phyloP scores from a whole-genome alignment of 2,329 filamentous ascomycete species.

The Alternaria sp. region DNA sequence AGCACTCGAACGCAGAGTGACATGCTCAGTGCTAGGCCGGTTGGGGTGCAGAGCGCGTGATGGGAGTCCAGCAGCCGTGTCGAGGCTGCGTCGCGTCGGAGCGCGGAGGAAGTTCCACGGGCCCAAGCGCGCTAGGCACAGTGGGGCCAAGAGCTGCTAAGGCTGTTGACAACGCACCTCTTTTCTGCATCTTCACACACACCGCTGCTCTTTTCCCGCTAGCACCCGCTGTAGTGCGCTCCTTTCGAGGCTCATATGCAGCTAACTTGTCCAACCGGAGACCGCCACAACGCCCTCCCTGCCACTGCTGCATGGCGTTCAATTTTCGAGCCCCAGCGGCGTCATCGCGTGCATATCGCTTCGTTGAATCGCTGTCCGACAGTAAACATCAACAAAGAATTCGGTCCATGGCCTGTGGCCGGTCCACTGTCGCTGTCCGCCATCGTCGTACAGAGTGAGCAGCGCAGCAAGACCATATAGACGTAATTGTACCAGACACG shows the following conservation, averaged over 20 bases:
- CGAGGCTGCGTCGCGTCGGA: slow-evolving; percentile 3
- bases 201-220: slow-evolving; percentile 15
- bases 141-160: slow-evolving; percentile 1
- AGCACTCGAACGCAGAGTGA: slow-evolving; percentile 24
- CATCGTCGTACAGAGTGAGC: slow-evolving; percentile 23
- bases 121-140: slow-evolving; percentile 2
- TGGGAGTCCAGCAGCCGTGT: slow-evolving; percentile 1
- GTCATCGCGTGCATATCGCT: slow-evolving; percentile 29
- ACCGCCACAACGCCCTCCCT: slow-evolving; percentile 39
- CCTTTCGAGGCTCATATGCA: slow-evolving; percentile 30
- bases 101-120: slow-evolving; percentile 1
- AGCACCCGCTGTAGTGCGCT: slow-evolving; percentile 18
- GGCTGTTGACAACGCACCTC: slow-evolving; percentile 15
- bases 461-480: slow-evolving; percentile 21
- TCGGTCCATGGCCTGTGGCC: slow-evolving; percentile 19
- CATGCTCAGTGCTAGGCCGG: slow-evolving; percentile 36
- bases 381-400: slow-evolving; percentile 13
- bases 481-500: slow-evolving; percentile 30
- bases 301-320: slow-evolving; percentile 35
- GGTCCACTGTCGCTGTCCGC: slow-evolving; percentile 19
- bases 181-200: slow-evolving; percentile 16
- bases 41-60: slow-evolving; percentile 18
- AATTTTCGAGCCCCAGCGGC: slow-evolving; percentile 26
- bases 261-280: slow-evolving; percentile 40
- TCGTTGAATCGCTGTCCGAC: slow-evolving; percentile 20